Evolutionary conservation across 2,329 filamentous ascomycete species (phyloP).

Genomic region (Trichoderma sp.): DNA sequence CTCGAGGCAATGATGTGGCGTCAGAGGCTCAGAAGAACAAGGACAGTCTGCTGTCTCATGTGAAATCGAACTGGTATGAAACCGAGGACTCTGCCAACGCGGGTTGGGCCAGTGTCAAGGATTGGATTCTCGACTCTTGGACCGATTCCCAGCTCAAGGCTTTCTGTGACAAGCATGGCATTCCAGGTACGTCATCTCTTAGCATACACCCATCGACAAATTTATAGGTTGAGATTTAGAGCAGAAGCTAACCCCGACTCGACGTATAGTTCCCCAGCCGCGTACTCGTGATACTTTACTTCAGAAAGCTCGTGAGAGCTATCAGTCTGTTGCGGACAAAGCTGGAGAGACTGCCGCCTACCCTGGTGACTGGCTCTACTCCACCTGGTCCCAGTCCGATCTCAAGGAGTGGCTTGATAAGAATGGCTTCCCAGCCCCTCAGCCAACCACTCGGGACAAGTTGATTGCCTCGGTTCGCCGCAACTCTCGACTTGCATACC

Average conservation of each 20-base stretch:
- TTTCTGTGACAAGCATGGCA: constrained; percentile 84
- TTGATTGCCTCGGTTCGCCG: constrained; percentile 87
- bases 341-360: constrained; percentile 77
- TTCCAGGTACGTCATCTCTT: constrained; percentile 58
- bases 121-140: constrained; percentile 97
- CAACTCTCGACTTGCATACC: constrained; percentile 78
- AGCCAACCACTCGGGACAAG: constrained; percentile 81
- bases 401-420: constrained; percentile 92
- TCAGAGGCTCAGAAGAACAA: constrained; percentile 67
- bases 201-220: neutral
- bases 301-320: constrained; percentile 75
- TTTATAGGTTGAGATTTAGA: neutral
- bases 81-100: constrained; percentile 74
- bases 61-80: constrained; percentile 76
- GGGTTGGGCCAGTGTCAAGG: constrained; percentile 71
- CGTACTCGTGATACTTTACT: constrained; percentile 82
- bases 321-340: constrained; percentile 74
- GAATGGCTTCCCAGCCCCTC: constrained; percentile 81
- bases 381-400: constrained; percentile 88
- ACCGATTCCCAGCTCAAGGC: constrained; percentile 90
- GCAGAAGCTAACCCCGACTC: neutral
- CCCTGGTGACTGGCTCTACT: constrained; percentile 93
- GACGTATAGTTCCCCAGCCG: constrained; percentile 71
- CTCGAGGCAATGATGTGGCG: constrained; percentile 71
- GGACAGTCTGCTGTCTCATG: constrained; percentile 67